A percentile compares a stretch with the other conserved stretches of the same genome.
These are phyloP conservation scores for Erodium maritimum DNA, from an alignment of 345 rosid species.

Conservation along the genomic window DNA sequence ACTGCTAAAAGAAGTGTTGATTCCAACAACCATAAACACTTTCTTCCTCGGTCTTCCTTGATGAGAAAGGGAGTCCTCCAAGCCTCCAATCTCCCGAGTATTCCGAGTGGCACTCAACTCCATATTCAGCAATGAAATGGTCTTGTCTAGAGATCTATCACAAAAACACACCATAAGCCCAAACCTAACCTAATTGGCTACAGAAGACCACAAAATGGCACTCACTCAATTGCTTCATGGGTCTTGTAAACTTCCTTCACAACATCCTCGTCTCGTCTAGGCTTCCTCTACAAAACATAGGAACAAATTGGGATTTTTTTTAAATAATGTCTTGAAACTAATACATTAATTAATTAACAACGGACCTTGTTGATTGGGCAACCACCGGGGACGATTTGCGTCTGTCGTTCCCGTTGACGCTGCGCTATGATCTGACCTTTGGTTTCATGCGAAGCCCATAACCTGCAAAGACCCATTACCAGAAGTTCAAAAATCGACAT, in stretches of 20 bases:
- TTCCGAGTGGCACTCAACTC: slow-evolving; percentile 54
- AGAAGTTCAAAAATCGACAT: neutral
- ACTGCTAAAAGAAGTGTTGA: slow-evolving; percentile 93
- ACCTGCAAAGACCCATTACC: neutral
- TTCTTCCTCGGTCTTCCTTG: slow-evolving; percentile 36
- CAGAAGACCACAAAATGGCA: slow-evolving; percentile 3
- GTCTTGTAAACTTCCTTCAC: slow-evolving; percentile 30
- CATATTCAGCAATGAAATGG: slow-evolving; percentile 57
- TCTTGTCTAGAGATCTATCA: slow-evolving; percentile 70
- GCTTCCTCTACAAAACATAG: slow-evolving; percentile 18
- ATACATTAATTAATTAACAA: too few relatives aligned
- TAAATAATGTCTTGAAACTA: slow-evolving; percentile 1
- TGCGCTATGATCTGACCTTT: neutral
- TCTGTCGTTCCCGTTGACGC: neutral
- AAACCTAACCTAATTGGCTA: neutral
- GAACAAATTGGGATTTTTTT: neutral
- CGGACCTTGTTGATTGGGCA: neutral
- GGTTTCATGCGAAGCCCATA: neutral
- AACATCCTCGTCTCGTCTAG: slow-evolving; percentile 30
- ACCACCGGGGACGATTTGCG: neutral
- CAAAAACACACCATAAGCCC: neutral
- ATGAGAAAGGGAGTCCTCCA: slow-evolving; percentile 19
- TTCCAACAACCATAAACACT: slow-evolving; percentile 82
- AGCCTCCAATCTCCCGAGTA: slow-evolving; percentile 30
- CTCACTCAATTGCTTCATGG: slow-evolving; percentile 80